These are phyloP conservation scores for Kalaharituber pfeilii DNA, from an alignment of 2,329 filamentous ascomycete genomes.

Conservation along the genomic window DNA sequence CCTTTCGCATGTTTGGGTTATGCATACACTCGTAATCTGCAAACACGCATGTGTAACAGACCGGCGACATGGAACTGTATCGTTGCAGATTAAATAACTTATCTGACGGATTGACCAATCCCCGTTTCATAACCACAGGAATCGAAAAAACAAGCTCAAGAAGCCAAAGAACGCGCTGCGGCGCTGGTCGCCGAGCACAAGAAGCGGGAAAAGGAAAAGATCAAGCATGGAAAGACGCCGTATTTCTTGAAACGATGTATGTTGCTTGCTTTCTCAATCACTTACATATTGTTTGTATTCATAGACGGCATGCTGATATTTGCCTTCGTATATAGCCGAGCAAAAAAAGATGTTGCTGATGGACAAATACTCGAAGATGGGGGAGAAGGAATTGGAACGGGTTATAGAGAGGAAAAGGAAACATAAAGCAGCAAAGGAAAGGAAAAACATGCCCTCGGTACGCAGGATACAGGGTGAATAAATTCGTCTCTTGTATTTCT, in stretches of 20 bases:
- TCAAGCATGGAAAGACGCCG: conserved; percentile 76
- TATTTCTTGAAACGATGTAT: conserved; percentile 73
- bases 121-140: conserved; percentile 29
- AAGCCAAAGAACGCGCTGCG: conserved; percentile 50
- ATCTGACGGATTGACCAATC: no score
- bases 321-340: conserved; percentile 46
- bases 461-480: conserved; percentile 31
- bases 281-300: conserved; percentile 4
- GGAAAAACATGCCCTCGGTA: conserved; percentile 50
- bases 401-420: conserved; percentile 74
- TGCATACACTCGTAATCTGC: no score
- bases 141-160: conserved; percentile 53
- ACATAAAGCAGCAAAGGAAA: conserved; percentile 75
- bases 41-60: no score
- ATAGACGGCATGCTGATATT: conserved; percentile 4
- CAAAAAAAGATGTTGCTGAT: conserved; percentile 71
- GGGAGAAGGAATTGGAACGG: conserved; percentile 65
- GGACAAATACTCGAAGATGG: conserved; percentile 67
- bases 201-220: conserved; percentile 63
- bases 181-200: conserved; percentile 58
- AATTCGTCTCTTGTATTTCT: no score
- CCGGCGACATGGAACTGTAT: no score
- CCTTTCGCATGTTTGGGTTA: no score
- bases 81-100: no score
- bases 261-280: conserved; percentile 7